A percentile compares a stretch with the other conserved stretches of the same genome.
These are phyloP conservation scores for Inonotus hispidus DNA, from an alignment of 1,284 basidiomycete species.

Conservation along the genomic window DNA sequence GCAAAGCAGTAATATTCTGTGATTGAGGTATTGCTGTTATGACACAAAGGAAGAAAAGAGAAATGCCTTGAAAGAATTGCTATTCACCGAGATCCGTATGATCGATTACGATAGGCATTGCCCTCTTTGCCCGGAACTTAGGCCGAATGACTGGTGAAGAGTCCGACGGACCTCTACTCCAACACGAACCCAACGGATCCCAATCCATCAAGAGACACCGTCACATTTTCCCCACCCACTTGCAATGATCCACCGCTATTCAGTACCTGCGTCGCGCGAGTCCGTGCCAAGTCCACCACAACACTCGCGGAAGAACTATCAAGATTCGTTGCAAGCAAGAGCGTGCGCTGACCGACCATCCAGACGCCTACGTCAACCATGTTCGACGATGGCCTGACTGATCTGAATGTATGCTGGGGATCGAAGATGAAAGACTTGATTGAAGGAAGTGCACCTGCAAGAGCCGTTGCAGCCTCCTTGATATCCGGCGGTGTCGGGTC, in stretches of 20 bases:
- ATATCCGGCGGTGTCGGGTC: slow-evolving; percentile 60
- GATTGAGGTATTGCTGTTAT: too few species aligned
- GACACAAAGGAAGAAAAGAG: too few species aligned
- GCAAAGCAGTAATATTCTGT: too few species aligned
- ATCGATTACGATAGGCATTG: too few species aligned
- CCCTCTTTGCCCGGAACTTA: too few species aligned
- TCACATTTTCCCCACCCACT: background rate
- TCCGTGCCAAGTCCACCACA: slow-evolving; percentile 26
- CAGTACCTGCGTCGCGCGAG: slow-evolving; percentile 30
- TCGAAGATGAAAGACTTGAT: slow-evolving; percentile 39
- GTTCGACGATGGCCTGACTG: background rate
- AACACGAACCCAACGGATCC: slow-evolving; percentile 5
- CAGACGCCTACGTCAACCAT: slow-evolving; percentile 41
- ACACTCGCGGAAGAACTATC: slow-evolving; percentile 31
- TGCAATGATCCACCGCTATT: slow-evolving; percentile 27
- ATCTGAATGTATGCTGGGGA: slow-evolving; percentile 29
- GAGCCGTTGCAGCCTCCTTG: slow-evolving; percentile 46
- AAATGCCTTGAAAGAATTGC: too few species aligned
- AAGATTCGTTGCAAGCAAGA: slow-evolving; percentile 41
- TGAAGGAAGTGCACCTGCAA: slow-evolving; percentile 40
- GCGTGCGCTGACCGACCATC: slow-evolving; percentile 34
- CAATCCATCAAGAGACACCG: slow-evolving; percentile 2
- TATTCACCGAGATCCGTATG: too few species aligned
- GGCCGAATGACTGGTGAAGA: too few species aligned
- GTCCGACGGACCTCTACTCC: background rate